Evolutionary conservation across 2,329 filamentous ascomycete genomes (phyloP), one percentile per base, ranked within the genome.

Genomic region (Myriangium duriaei): DNA sequence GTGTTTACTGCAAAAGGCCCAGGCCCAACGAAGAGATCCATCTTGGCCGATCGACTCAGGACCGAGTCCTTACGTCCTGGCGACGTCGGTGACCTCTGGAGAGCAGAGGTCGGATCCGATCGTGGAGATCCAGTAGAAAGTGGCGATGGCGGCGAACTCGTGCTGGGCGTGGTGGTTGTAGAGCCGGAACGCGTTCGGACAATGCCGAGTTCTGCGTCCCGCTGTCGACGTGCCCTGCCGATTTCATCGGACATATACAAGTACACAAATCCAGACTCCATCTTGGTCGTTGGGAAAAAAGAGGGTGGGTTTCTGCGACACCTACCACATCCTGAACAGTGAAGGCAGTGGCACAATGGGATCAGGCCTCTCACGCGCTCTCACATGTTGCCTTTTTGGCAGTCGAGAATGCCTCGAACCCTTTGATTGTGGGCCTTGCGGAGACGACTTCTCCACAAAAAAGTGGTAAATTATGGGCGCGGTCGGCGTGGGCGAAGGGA

Each of bases 191-290:
- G 21, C 7, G 21, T 7, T 7, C 21, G 21, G 21, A n/a, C n/a
- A 7, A 26, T n/a, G 21, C 21, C n/a, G 7, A 7, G 21, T 26
- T 7, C 21, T 7, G 21, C 21, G n/a, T 26, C 21, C 7, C 21
- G 21, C 21, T 26, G 21, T 7, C 37, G 37, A 18, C 14, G 11
- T n/a, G 19, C 14, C 21, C 4, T 24, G 15, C 16, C 14, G 21
- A 16, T 34, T 13, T 32, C 26, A 15, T 11, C 33, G 32, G 21
- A 26, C n/a, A 26, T 7, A 26, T 26, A 26, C 35, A 37, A 13
- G 26, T 39, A 39, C 10, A 30, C 36, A 19, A 39, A 39, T 17
- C 36, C 36, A 30, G 36, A 29, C 19, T 39, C 36, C 36, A 39
- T 39, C 18, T 24, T 32, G 29, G 34, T 26, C n/a, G n/a, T n/a